A percentile compares a stretch with the other conserved stretches of the same genome.
Conservation (phyloP, 1,284 basidiomycete species). For the Melampsora larici-populina region DNA sequence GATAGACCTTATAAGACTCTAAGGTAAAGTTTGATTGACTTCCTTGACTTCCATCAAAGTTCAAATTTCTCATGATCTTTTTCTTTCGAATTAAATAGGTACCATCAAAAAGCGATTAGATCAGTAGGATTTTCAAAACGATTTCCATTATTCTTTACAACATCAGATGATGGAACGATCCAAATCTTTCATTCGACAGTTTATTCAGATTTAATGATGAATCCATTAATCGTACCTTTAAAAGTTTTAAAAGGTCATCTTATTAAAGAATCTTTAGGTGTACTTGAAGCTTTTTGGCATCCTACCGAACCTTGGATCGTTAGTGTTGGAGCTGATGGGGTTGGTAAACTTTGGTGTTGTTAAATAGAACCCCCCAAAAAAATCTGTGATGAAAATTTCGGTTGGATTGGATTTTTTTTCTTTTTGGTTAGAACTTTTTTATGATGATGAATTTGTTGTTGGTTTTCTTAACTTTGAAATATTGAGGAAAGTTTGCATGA, state of each 20-base stretch:
- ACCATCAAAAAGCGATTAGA: constrained; percentile 88
- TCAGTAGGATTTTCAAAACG: constrained; percentile 87
- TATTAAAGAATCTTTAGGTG: constrained; percentile 79
- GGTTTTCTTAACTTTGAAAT: too few species aligned
- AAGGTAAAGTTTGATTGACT: constrained; percentile 58
- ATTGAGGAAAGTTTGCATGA: too few species aligned
- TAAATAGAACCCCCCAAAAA: too few species aligned
- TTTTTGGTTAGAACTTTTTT: too few species aligned
- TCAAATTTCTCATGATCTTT: not conserved
- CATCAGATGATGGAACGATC: constrained; percentile 92
- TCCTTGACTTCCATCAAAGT: constrained; percentile 37
- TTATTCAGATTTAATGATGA: constrained; percentile 88
- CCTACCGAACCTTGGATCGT: constrained; percentile 87
- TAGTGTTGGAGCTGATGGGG: constrained; percentile 88
- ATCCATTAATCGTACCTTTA: constrained; percentile 92
- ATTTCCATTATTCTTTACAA: constrained; percentile 91
- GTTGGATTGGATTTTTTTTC: too few species aligned
- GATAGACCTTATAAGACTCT: constrained; percentile 95
- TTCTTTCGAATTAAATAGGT: constrained; percentile 60
- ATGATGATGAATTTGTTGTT: too few species aligned
- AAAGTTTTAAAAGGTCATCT: constrained; percentile 91
- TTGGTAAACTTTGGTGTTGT: constrained; percentile 70
- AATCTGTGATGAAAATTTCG: too few species aligned
- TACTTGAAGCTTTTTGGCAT: constrained; percentile 86
- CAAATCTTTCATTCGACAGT: constrained; percentile 96